Conservation (phyloP, 106 monocot species). For the Apostasia ramifera region DNA sequence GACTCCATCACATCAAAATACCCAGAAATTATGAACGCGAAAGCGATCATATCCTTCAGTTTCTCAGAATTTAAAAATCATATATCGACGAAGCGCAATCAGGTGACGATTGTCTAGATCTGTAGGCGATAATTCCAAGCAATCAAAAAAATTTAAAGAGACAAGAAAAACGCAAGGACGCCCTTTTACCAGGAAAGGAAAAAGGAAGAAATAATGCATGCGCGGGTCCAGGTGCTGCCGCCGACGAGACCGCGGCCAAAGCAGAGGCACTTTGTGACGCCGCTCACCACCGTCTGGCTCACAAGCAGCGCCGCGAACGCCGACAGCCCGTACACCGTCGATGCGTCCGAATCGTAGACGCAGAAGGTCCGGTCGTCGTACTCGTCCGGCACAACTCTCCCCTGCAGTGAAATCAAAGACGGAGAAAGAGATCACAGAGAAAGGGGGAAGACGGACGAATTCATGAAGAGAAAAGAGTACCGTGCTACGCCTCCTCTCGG, state of each 20-base stretch:
- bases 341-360: constrained; percentile 74
- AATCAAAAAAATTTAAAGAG: background rate
- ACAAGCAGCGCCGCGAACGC: constrained; percentile 69
- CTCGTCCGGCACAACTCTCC: constrained; percentile 81
- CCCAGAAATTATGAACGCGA: background rate
- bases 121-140: background rate
- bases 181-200: constrained; percentile 56
- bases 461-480: constrained; percentile 14
- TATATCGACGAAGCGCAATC: background rate
- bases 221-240: constrained; percentile 17
- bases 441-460: background rate
- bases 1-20: background rate
- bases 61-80: background rate
- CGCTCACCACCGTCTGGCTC: constrained; percentile 46
- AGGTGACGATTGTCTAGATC: no score
- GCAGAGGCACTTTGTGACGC: constrained; percentile 69
- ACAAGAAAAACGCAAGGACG: background rate
- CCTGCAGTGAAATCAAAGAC: constrained; percentile 30
- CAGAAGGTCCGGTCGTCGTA: constrained; percentile 89
- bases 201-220: constrained; percentile 44
- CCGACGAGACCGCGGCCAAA: constrained; percentile 23
- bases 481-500: constrained; percentile 80
- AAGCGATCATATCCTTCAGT: background rate
- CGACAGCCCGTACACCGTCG: constrained; percentile 78
- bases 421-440: background rate